phyloP scores from a whole-genome alignment of 768 basidiomycete genomes.

The Serendipita vermifera region DNA sequence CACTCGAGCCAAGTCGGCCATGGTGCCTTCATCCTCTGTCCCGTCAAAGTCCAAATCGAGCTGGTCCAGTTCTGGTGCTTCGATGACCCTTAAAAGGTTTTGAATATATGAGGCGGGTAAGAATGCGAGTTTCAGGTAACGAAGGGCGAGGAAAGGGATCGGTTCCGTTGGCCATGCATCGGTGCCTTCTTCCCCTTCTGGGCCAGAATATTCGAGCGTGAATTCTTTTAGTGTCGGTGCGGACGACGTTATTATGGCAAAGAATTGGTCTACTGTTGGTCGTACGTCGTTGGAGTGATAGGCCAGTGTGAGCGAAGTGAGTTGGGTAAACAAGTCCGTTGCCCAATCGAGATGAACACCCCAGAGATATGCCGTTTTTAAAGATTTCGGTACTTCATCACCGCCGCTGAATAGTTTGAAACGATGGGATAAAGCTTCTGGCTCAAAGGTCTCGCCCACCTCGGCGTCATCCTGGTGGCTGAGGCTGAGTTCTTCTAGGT shows the following conservation, averaged over 20 bases:
- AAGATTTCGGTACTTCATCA: background rate
- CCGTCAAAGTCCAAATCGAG: conserved; percentile 43
- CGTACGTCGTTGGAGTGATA: conserved; percentile 52
- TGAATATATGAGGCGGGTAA: conserved; percentile 22
- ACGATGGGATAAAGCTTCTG: background rate
- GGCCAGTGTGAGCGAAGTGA: conserved; percentile 37
- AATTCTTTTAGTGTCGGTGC: conserved; percentile 39
- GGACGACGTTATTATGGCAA: conserved; percentile 37
- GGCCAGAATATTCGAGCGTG: conserved; percentile 45
- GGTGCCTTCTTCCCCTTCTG: conserved; percentile 19
- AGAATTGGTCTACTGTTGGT: conserved; percentile 43
- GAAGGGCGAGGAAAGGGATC: conserved; percentile 19
- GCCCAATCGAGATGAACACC: conserved; percentile 61
- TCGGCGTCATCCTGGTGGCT: background rate
- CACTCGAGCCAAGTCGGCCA: background rate
- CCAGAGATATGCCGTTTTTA: conserved; percentile 42
- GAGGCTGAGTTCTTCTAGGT: background rate
- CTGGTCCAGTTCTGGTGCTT: conserved; percentile 26
- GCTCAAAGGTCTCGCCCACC: background rate
- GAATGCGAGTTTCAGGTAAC: conserved; percentile 25
- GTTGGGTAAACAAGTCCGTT: conserved; percentile 19
- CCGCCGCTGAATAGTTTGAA: background rate
- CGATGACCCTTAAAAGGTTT: conserved; percentile 25
- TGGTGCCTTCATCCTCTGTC: conserved; percentile 33
- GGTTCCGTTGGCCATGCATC: conserved; percentile 14